A percentile compares a stretch with the other conserved stretches of the same genome.
These are phyloP conservation scores for Beta lomatogona DNA, from an alignment of 179 eudicot species.

Conservation along the genomic window DNA sequence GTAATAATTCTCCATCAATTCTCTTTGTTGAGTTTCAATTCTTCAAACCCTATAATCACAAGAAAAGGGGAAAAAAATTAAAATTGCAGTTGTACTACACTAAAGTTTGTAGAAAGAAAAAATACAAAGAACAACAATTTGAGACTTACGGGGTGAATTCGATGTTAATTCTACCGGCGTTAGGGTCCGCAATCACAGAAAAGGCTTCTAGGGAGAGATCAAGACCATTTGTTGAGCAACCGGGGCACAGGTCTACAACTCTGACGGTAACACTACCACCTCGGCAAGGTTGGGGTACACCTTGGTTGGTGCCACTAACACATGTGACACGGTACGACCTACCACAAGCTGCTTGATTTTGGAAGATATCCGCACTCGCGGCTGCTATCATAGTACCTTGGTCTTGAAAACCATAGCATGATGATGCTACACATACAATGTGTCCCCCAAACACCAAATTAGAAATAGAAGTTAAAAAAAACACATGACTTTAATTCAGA, in stretches of 20 bases:
- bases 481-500: background rate
- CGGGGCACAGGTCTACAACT: slow-evolving; percentile 55
- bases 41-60: background rate
- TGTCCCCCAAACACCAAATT: background rate
- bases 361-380: slow-evolving; percentile 47
- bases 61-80: background rate
- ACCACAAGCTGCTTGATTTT: slow-evolving; percentile 49
- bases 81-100: background rate
- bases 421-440: slow-evolving; percentile 41
- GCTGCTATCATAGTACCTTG: slow-evolving; percentile 58
- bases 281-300: slow-evolving; percentile 47
- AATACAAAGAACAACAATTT: no score
- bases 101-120: background rate
- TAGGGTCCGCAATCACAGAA: slow-evolving; percentile 47
- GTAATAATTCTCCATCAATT: background rate
- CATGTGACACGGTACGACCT: slow-evolving; percentile 38
- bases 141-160: slow-evolving; percentile 31
- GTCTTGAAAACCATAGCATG: slow-evolving; percentile 41
- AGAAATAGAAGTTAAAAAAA: background rate
- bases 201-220: slow-evolving; percentile 58
- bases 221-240: slow-evolving; percentile 44
- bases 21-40: background rate
- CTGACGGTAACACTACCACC: slow-evolving; percentile 46
- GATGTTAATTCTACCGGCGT: slow-evolving; percentile 47
- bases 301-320: slow-evolving; percentile 46